A percentile compares a stretch with the other conserved stretches of the same genome.
These are phyloP conservation scores for Cardiospermum halicacabum DNA, from an alignment of 345 rosid genomes.

Conservation along the genomic window DNA sequence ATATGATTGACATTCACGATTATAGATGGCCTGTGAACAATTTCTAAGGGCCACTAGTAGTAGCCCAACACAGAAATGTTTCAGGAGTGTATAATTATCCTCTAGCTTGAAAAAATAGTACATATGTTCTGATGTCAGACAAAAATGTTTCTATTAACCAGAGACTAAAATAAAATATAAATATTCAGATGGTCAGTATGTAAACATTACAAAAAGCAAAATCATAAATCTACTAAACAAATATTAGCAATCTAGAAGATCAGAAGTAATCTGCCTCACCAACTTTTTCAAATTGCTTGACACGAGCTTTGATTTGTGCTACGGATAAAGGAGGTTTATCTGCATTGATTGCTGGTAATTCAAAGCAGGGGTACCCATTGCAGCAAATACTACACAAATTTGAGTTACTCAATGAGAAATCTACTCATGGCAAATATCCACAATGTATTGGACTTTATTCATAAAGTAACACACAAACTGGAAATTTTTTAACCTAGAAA, in stretches of 20 bases:
- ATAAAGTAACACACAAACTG: neutral
- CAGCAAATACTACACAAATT: slow-evolving; percentile 51
- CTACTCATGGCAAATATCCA: neutral
- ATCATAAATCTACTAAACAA: neutral
- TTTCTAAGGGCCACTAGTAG: neutral
- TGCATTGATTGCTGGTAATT: slow-evolving; percentile 85
- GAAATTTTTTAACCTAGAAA: neutral
- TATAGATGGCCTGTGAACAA: neutral
- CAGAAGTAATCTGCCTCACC: slow-evolving; percentile 45
- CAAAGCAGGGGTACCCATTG: slow-evolving; percentile 82
- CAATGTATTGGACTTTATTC: neutral
- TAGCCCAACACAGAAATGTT: neutral
- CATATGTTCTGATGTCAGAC: neutral
- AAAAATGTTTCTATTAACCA: neutral
- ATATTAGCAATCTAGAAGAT: neutral
- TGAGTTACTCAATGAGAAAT: slow-evolving; percentile 15
- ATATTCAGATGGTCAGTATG: too few species aligned
- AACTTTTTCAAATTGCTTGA: slow-evolving; percentile 61
- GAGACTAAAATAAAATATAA: neutral
- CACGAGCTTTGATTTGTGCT: slow-evolving; percentile 65
- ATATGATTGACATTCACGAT: slow-evolving; percentile 11
- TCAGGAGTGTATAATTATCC: neutral
- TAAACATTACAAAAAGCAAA: neutral
- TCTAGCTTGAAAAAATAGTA: neutral
- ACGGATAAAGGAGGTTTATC: slow-evolving; percentile 85